These are phyloP conservation scores for Oidiodendron maius DNA, from an alignment of 495 filamentous ascomycete species.

Conservation along the genomic window DNA sequence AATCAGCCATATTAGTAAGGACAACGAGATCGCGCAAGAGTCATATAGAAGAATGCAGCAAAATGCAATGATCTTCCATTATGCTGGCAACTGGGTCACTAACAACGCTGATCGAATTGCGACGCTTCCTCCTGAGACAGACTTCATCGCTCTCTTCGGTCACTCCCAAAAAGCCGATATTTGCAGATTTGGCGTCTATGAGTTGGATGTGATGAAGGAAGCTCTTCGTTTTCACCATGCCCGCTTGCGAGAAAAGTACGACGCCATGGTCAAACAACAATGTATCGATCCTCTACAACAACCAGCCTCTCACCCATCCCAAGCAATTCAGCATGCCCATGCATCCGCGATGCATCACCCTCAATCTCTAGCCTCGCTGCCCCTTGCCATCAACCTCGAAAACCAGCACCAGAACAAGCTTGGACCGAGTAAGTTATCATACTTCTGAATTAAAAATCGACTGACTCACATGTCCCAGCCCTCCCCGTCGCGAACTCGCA, in stretches of 20 bases:
- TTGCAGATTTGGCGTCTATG: background rate
- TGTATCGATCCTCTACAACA: background rate
- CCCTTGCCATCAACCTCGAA: background rate
- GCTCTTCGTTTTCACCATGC: background rate
- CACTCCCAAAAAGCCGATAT: background rate
- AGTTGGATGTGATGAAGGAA: background rate
- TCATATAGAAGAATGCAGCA: background rate
- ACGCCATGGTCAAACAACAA: background rate
- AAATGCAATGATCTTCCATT: slow-evolving; percentile 1
- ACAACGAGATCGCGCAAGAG: background rate
- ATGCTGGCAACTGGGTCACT: slow-evolving; percentile 1
- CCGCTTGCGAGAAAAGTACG: background rate
- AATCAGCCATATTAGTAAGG: slow-evolving; percentile 13
- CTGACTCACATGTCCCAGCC: background rate
- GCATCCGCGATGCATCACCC: background rate
- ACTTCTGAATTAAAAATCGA: background rate
- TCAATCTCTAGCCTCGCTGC: background rate
- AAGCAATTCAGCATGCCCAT: background rate
- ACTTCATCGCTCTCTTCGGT: background rate
- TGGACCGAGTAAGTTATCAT: background rate
- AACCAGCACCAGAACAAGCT: background rate
- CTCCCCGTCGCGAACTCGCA: background rate
- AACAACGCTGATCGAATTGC: background rate
- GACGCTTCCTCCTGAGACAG: background rate
- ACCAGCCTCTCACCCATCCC: background rate